Conservation (phyloP, 345 rosid genomes). For the Kernera saxatilis region DNA sequence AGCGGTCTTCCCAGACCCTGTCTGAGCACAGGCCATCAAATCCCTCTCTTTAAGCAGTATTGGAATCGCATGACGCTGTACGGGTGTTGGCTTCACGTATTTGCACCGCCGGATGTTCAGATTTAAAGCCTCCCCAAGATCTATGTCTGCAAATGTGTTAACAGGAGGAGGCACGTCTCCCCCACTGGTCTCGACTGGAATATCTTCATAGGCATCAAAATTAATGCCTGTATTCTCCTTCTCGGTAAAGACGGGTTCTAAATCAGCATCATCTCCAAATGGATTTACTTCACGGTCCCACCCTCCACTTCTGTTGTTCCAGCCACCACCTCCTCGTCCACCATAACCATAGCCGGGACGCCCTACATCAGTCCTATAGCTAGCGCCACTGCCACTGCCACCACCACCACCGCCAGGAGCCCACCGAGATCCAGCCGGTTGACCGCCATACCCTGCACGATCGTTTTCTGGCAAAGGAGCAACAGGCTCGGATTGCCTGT, state of each 20-base stretch:
- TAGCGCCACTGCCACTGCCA: constrained; percentile 30
- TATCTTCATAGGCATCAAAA: constrained; percentile 96
- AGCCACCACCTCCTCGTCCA: constrained; percentile 53
- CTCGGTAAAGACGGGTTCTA: constrained; percentile 45
- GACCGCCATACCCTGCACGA: constrained; percentile 42
- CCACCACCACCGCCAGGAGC: constrained; percentile 37
- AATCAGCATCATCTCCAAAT: constrained; percentile 57
- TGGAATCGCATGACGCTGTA: constrained; percentile 92
- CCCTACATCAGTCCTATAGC: constrained; percentile 27
- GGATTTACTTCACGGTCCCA: constrained; percentile 96
- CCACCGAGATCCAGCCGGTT: constrained; percentile 53
- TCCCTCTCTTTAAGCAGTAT: constrained; percentile 77
- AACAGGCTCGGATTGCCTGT: constrained; percentile 55
- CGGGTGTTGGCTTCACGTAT: constrained; percentile 96
- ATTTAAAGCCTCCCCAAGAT: constrained; percentile 86
- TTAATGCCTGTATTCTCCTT: constrained; percentile 83
- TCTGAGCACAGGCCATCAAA: constrained; percentile 99
- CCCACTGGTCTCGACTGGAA: constrained; percentile 95
- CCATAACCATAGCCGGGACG: constrained; percentile 26
- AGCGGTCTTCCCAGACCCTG: constrained; percentile 99
- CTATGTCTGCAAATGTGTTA: constrained; percentile 89
- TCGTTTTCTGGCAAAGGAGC: constrained; percentile 41
- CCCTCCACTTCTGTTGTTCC: constrained; percentile 62
- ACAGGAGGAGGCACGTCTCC: constrained; percentile 90
- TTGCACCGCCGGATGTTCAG: constrained; percentile 86